A percentile compares a stretch with the other conserved stretches of the same genome.
Evolutionary conservation across 805 yeast species (phyloP).

Genomic region (Kodamaea hsintzibuensis): DNA sequence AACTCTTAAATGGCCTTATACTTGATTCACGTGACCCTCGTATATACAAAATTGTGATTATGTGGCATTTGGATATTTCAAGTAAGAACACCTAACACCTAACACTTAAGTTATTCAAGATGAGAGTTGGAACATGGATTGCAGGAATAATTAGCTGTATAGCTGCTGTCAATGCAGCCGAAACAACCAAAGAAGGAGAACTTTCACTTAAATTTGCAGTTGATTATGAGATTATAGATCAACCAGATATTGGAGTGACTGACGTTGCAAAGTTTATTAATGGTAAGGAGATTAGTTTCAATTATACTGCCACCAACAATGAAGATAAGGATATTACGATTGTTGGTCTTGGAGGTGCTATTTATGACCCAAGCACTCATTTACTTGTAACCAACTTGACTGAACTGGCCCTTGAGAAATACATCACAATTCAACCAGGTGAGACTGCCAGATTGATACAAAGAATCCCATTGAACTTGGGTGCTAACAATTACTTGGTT

Average conservation of each 20-base stretch:
- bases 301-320: constrained; percentile 52
- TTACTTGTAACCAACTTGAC: constrained; percentile 61
- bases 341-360: constrained; percentile 69
- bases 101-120: neutral
- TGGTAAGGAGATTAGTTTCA: constrained; percentile 55
- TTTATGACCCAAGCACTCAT: constrained; percentile 56
- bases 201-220: constrained; percentile 43
- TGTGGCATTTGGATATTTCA: neutral
- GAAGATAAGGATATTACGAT: constrained; percentile 53
- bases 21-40: neutral
- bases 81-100: neutral
- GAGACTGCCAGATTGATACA: constrained; percentile 54
- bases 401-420: constrained; percentile 57
- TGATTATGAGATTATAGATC: constrained; percentile 50
- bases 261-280: constrained; percentile 46
- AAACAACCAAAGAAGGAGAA: constrained; percentile 5
- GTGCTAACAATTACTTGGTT: constrained; percentile 56
- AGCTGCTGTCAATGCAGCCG: constrained; percentile 10
- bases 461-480: constrained; percentile 56
- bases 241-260: constrained; percentile 36
- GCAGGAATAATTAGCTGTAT: constrained; percentile 11
- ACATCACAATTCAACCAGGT: constrained; percentile 52
- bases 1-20: neutral
- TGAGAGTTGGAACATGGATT: constrained; percentile 7
- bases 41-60: neutral